phyloP scores from a whole-genome alignment of 495 filamentous ascomycete genomes.

The Bombardia bombarda region DNA sequence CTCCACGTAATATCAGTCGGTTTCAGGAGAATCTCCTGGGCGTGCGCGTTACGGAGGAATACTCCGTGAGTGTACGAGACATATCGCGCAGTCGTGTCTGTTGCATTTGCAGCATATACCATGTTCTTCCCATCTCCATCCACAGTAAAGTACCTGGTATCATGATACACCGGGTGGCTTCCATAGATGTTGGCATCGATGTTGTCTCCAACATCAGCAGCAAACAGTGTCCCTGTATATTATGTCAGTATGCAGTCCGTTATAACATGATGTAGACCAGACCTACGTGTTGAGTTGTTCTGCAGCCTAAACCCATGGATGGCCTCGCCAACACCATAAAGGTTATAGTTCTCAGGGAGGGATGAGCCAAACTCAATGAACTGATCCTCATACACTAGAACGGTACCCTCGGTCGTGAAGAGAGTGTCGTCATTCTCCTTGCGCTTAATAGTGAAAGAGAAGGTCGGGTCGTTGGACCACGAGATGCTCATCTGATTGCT shows the following conservation, averaged over 20 bases:
- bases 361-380: constrained; percentile 68
- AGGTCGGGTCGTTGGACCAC: constrained; percentile 57
- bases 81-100: constrained; percentile 48
- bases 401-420: constrained; percentile 62
- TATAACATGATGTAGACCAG: neutral
- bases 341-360: constrained; percentile 62
- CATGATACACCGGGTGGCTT: constrained; percentile 74
- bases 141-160: constrained; percentile 61
- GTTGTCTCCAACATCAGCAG: constrained; percentile 58
- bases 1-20: constrained; percentile 69
- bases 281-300: constrained; percentile 62
- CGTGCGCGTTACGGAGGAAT: constrained; percentile 71
- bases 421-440: constrained; percentile 56
- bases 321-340: constrained; percentile 82
- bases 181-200: constrained; percentile 72
- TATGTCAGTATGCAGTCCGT: constrained; percentile 1
- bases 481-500: constrained; percentile 49
- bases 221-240: constrained; percentile 52
- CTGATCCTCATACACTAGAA: constrained; percentile 72
- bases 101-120: constrained; percentile 46
- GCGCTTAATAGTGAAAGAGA: constrained; percentile 64
- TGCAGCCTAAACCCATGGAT: constrained; percentile 65
- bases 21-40: constrained; percentile 63
- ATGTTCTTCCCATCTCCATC: constrained; percentile 42
- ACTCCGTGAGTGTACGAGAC: constrained; percentile 70